Evolutionary conservation across 768 basidiomycete species (phyloP), one percentile per base, ranked within the genome.

Genomic region (Mycena leptocephala): DNA sequence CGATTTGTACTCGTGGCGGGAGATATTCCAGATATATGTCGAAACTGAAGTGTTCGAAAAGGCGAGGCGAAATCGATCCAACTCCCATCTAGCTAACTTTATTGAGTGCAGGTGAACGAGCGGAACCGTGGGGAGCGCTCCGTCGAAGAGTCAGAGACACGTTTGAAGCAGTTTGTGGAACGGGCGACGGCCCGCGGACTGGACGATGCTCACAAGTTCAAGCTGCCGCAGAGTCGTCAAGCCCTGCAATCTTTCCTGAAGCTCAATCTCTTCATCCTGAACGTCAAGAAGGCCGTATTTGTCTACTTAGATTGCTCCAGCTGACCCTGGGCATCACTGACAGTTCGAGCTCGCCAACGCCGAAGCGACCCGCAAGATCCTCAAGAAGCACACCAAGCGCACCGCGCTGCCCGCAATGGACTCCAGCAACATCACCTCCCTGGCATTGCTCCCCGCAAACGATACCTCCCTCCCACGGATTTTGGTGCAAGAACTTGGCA

Each of bases 381-480:
- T 98, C 65, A 98, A 98, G 89, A 98, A 98, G 82, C 97, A 97
- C 81, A 90, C 95, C 33, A 98, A 98, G 82, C 93, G 96, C 5
- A 98, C 97, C 0, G 92, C 95, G 0, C 87, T 99, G 11, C 94
- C 95, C 37, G 46, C 62, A 35, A 72, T 69, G 33, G 73, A 75
- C 58, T 33, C 72, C 33, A 79, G 43, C 7, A 75, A 73, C 48
- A 76, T 79, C 22, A 79, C 79, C 33, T 83, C 85, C 18, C 81
- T 86, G 24, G 85, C 88, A 16, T 82, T 87, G 18, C 74, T 86
- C 2, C 75, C 81, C 41, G 53, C 78, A 35, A 72, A 71, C 14
- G 74, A 76, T 48, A 76, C 86, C 75, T 86, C 90, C 14, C 85
- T 95, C 0, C 90, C 92, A 0, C 90, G 91, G 65, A 86, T 93